Evolutionary conservation across 495 filamentous ascomycete species (phyloP).

Genomic region (Talaromyces liani): DNA sequence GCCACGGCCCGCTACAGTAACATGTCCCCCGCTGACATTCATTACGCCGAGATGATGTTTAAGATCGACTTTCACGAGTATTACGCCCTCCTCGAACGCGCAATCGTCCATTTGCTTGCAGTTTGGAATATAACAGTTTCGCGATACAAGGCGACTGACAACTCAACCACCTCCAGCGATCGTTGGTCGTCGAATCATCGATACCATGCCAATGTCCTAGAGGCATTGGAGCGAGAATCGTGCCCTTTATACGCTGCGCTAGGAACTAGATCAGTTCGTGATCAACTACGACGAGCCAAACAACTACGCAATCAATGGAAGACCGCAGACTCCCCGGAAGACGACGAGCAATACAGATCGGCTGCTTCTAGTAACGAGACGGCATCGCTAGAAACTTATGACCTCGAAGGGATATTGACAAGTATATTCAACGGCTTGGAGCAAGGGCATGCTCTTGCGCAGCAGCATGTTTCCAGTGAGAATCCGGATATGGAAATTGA

Average conservation of each 20-base stretch:
- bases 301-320: conserved; percentile 64
- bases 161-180: conserved; percentile 9
- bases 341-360: conserved; percentile 23
- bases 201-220: conserved; percentile 59
- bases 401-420: conserved; percentile 46
- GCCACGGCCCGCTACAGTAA: conserved; percentile 28
- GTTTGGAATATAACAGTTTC: conserved; percentile 46
- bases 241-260: conserved; percentile 47
- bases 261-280: conserved; percentile 36
- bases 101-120: conserved; percentile 51
- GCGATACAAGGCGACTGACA: background rate
- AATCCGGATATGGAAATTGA: conserved; percentile 12
- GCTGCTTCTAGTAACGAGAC: background rate
- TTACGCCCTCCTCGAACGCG: conserved; percentile 59
- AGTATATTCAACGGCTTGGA: conserved; percentile 32
- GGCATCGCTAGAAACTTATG: conserved; percentile 41
- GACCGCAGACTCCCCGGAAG: conserved; percentile 38
- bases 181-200: conserved; percentile 28
- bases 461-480: conserved; percentile 19
- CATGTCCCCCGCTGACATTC: conserved; percentile 13
- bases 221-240: conserved; percentile 37
- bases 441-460: conserved; percentile 23
- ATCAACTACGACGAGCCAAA: conserved; percentile 50
- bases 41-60: conserved; percentile 54
- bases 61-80: conserved; percentile 66